phyloP scores from a whole-genome alignment of 2,329 filamentous ascomycete species.

The Bipolaris bicolor region DNA sequence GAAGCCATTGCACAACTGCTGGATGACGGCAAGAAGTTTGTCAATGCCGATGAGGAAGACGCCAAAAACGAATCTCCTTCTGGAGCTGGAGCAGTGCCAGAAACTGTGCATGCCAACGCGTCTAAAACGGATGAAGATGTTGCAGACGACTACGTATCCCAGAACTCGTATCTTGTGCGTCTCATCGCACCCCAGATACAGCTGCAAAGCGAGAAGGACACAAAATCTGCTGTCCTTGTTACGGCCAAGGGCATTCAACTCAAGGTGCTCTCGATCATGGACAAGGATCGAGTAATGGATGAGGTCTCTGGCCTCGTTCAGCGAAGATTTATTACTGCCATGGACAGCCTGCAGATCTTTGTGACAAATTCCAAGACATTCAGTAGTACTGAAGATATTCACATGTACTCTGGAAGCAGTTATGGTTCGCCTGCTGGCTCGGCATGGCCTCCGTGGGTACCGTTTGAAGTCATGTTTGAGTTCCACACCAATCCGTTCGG shows the following conservation, averaged over 20 bases:
- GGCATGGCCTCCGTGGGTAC: constrained; percentile 97
- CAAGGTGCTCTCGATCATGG: constrained; percentile 97
- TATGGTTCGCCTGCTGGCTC: constrained; percentile 86
- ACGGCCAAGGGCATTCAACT: constrained; percentile 98
- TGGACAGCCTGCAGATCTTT: constrained; percentile 98
- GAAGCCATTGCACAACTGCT: constrained; percentile 86
- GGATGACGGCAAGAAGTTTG: constrained; percentile 81
- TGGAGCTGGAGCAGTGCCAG: constrained; percentile 7
- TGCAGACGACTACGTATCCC: constrained; percentile 82
- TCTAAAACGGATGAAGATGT: constrained; percentile 63
- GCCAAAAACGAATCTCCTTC: constrained; percentile 7
- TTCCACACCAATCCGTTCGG: constrained; percentile 93
- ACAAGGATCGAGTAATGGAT: constrained; percentile 90
- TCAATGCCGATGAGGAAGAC: constrained; percentile 69
- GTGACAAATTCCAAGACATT: constrained; percentile 95
- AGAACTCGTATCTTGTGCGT: constrained; percentile 93
- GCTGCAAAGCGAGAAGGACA: constrained; percentile 97
- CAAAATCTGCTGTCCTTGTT: constrained; percentile 93
- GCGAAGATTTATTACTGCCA: constrained; percentile 88
- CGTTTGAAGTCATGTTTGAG: constrained; percentile 98
- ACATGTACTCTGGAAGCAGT: constrained; percentile 91
- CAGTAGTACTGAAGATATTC: constrained; percentile 76
- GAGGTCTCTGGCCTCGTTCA: constrained; percentile 95
- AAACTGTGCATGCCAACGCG: constrained; percentile 24
- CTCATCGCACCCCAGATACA: constrained; percentile 98